These are phyloP conservation scores for Amylostereum areolatum DNA, from an alignment of 1,284 basidiomycete species.

Conservation along the genomic window DNA sequence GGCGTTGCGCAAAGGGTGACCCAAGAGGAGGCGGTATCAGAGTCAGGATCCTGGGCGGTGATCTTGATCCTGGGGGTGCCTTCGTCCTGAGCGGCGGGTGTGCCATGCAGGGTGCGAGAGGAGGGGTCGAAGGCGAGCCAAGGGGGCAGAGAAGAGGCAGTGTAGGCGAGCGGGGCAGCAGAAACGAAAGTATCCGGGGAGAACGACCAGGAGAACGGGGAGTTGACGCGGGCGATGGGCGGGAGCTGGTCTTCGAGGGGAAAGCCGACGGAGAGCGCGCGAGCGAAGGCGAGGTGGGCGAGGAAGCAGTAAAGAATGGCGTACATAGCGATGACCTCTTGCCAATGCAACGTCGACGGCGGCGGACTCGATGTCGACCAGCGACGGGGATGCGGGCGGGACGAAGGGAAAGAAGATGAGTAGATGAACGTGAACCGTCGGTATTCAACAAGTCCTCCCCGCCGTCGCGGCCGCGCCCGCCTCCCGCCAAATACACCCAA, in stretches of 20 bases:
- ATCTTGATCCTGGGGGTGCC: constrained; percentile 51
- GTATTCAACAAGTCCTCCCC: too few species aligned
- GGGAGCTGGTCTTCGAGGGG: constrained; percentile 58
- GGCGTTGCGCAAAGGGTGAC: constrained; percentile 62
- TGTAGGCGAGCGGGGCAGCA: constrained; percentile 35
- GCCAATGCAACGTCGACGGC: constrained; percentile 35
- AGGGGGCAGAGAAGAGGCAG: constrained; percentile 43
- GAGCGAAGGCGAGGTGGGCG: constrained; percentile 29
- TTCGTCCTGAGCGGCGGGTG: constrained; percentile 48
- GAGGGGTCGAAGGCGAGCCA: constrained; percentile 64
- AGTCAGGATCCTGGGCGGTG: constrained; percentile 43
- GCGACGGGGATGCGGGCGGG: too few species aligned
- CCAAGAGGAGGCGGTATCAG: constrained; percentile 38
- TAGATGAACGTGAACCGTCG: too few species aligned
- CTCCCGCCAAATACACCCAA: too few species aligned
- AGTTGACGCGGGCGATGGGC: constrained; percentile 50
- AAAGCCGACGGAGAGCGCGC: constrained; percentile 40
- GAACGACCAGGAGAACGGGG: constrained; percentile 61
- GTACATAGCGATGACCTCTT: constrained; percentile 54
- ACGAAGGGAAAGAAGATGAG: too few species aligned
- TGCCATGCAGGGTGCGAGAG: constrained; percentile 49
- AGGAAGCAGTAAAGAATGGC: constrained; percentile 51
- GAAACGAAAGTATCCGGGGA: constrained; percentile 54
- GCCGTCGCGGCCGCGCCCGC: too few species aligned
- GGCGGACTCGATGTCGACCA: constrained; percentile 49